Percentiles rank a stretch among this genome's conserved stretches.
phyloP scores from a whole-genome alignment of 768 basidiomycete genomes.

The Collybia mongolica region DNA sequence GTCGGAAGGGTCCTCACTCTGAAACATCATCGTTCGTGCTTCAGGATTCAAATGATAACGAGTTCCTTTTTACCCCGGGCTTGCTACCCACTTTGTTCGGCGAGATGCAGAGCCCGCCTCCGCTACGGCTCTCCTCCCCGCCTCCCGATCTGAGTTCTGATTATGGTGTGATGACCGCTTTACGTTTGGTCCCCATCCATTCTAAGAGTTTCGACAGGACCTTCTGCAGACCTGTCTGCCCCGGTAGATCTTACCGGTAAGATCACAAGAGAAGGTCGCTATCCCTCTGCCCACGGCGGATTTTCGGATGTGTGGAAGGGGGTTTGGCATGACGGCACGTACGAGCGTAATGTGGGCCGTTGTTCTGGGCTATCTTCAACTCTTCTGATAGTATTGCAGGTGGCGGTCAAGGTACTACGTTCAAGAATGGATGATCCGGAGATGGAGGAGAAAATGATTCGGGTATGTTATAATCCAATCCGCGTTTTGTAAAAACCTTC shows the following conservation, averaged over 20 bases:
- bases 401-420: slow-evolving; percentile 39
- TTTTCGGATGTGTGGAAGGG: slow-evolving; percentile 45
- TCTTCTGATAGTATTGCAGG: slow-evolving; percentile 12
- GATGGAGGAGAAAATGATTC: slow-evolving; percentile 27
- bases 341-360: slow-evolving; percentile 15
- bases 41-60: slow-evolving; percentile 21
- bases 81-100: slow-evolving; percentile 34
- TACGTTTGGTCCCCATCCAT: not conserved
- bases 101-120: slow-evolving; percentile 10
- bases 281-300: slow-evolving; percentile 39
- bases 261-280: slow-evolving; percentile 27
- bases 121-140: slow-evolving; percentile 8
- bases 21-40: slow-evolving; percentile 34
- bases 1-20: slow-evolving; percentile 33
- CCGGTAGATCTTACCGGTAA: slow-evolving; percentile 30
- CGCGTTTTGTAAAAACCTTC: not conserved
- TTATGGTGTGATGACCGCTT: slow-evolving; percentile 1
- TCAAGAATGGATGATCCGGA: slow-evolving; percentile 29
- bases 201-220: slow-evolving; percentile 1
- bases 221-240: slow-evolving; percentile 2
- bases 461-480: slow-evolving; percentile 16
- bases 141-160: slow-evolving; percentile 4
- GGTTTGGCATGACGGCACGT: slow-evolving; percentile 26
- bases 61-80: slow-evolving; percentile 31
- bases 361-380: slow-evolving; percentile 8